Evolutionary conservation across 2,329 filamentous ascomycete genomes (phyloP).

Genomic region (Penicillium rolfsii): DNA sequence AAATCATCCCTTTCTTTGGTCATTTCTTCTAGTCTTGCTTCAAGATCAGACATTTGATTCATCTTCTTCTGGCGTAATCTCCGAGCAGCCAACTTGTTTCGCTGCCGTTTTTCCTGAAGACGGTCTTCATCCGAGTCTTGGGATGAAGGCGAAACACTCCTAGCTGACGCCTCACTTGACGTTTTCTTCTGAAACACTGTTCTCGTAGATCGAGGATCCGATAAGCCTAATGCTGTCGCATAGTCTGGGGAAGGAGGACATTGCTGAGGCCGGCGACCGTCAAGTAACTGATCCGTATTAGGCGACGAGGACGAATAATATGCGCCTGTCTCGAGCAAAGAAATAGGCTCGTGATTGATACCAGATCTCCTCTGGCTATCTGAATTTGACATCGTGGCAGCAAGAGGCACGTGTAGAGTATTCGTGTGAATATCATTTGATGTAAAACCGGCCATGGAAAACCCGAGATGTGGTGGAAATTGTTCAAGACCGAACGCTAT

Average conservation of each 20-base stretch:
- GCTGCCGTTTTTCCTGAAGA: constrained; percentile 10
- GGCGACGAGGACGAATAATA: background rate
- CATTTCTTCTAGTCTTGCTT: constrained; percentile 11
- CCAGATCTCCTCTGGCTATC: background rate
- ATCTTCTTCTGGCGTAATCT: constrained; percentile 12
- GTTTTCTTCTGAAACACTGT: background rate
- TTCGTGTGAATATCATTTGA: background rate
- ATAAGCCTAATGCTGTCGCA: background rate
- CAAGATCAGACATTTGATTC: constrained; percentile 12
- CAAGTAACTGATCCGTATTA: background rate
- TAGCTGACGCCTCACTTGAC: background rate
- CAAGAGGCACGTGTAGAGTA: background rate
- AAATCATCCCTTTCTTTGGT: constrained; percentile 11
- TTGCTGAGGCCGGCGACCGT: background rate
- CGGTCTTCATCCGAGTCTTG: constrained; percentile 14
- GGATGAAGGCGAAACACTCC: constrained; percentile 12
- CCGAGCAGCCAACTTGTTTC: constrained; percentile 14
- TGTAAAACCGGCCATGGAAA: background rate
- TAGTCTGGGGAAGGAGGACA: background rate
- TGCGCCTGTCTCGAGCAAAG: background rate
- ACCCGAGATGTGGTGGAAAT: background rate
- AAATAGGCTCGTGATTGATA: background rate
- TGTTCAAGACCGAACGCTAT: constrained; percentile 9
- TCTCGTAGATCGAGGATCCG: background rate
- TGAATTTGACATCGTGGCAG: background rate